Evolutionary conservation across 768 basidiomycete species (phyloP), one percentile per base, ranked within the genome.

Genomic region (Psilocybe subaeruginosa): DNA sequence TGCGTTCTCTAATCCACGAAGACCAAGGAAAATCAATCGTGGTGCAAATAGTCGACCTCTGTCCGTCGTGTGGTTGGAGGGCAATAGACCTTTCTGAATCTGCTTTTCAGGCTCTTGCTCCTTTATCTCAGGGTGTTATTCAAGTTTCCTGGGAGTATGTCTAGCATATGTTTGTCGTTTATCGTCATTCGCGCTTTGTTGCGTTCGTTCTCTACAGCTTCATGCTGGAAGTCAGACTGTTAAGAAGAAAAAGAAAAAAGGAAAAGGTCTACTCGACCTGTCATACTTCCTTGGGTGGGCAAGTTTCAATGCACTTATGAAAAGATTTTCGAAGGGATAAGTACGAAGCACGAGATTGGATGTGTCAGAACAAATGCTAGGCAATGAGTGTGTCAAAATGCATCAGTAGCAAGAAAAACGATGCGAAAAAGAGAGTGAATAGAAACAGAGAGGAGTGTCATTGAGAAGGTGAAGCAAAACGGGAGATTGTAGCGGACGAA

Each of bases 51-150:
- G 70, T 71, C 29, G 74, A 75, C 62, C 66, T 70, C 2, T 75
- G 74, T 58, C 70, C 70, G n/a, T 68, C 70, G 3, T 74, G 74
- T 56, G 64, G 62, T 19, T 59, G 48, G n/a, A 64, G 66, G 43
- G 65, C 62, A 37, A 64, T 75, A 45, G 73, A 75, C 58, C 64
- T 75, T 4, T 73, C 74, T 23, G 63, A 61, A 2, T 59, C 67
- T 6, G 72, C 71, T 6, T 75, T 75, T 50, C 57, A 64, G 43
- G 66, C 68, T 1, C 69, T 75, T 37, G 74, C 73, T 16, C 69
- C 71, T 1, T 58, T 69, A 9, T 60, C 62, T n/a, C 39, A 52
- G 4, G 72, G 74, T 3, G 58, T 65, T 7, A 63, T 75, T 16
- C 57, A 65, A 29, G 70, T 74, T 3, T 50, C 30, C 27, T 75